phyloP scores from a whole-genome alignment of 805 yeast genomes.

The Saccharomycopsis olivae region DNA sequence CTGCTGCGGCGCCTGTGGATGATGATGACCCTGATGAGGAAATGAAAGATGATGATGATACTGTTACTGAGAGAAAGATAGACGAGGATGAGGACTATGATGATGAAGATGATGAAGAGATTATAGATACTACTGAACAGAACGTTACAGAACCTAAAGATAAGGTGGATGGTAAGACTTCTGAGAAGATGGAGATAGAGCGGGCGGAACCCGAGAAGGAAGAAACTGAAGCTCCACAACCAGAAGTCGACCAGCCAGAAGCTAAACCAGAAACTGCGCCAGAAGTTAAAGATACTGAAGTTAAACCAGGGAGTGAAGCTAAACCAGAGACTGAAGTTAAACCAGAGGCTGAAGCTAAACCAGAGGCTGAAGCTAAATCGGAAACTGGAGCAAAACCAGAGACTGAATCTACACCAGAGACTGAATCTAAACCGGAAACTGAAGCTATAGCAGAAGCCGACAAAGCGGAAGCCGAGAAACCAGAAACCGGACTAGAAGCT shows the following conservation, averaged over 20 bases:
- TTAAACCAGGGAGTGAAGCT: not conserved
- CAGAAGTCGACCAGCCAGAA: not conserved
- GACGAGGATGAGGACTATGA: conserved; percentile 13
- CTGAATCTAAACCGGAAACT: not conserved
- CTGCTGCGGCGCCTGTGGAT: not conserved
- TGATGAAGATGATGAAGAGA: conserved; percentile 11
- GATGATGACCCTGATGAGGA: conserved; percentile 5
- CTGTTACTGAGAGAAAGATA: conserved; percentile 1
- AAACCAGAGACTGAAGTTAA: not conserved
- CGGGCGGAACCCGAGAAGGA: not conserved
- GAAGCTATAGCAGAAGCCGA: not conserved
- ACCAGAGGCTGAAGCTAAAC: no score
- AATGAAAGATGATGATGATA: conserved; percentile 2
- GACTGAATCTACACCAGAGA: not conserved
- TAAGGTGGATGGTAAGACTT: not conserved
- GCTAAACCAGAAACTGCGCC: not conserved
- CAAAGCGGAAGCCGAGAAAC: not conserved
- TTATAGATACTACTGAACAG: not conserved
- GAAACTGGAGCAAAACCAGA: not conserved
- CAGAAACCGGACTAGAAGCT: not conserved
- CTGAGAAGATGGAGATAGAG: not conserved
- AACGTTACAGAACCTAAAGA: not conserved
- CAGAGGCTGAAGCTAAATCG: no score
- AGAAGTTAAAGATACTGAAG: not conserved
- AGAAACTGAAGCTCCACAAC: not conserved